Base-by-base conservation (phyloP, 179 eudicot species). In the Sideroxylon spinosum region DNA sequence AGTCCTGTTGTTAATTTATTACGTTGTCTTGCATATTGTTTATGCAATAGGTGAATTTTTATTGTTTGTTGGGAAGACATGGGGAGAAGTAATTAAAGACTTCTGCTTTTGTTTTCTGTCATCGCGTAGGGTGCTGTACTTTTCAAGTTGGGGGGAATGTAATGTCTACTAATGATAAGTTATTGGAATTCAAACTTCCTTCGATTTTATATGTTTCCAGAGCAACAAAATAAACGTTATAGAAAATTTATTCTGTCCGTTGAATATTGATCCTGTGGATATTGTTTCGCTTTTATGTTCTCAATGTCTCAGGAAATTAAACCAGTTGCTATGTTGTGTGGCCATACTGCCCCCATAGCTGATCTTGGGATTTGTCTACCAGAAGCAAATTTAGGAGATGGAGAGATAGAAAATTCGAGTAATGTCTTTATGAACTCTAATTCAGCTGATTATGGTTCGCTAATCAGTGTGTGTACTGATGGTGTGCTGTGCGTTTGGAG, bases 401-500 rank as follows among this genome's bases (percentile, higher is more conserved):
- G 86, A 76, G 86, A 79, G 63, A 70, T 74, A 52, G 83, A 82
- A 64, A 74, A 87, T 53, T 17, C 55, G 25, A 86, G 77, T 84
- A 85, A 87, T 83, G 66, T 68, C 67, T 83, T 67, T 23, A 48
- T 64, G 22, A 73, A 78, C 80, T 80, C 82, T 76, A 81, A 86
- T 62, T 76, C 86, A 22, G 53, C 79, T 74, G 75, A 87, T 59
- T 81, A 76, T 83, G 90, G 89, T 88, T 91, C 95, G 7, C 85
- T 95, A 86, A 76, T 93, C 61, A 93, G 98, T 87, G 99, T 84
- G 16, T 89, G 98, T 80, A 83, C 87, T 75, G 98, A 93, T 85
- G 98, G 99, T 77, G 96, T 93, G 55, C 82, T 95, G 82, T 95
- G 96, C 69, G 85, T 95, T 68, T 95, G 99, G 99, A 92, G 93